Base-by-base conservation (phyloP, 2,329 filamentous ascomycete species). In the Bipolaris gigantea region DNA sequence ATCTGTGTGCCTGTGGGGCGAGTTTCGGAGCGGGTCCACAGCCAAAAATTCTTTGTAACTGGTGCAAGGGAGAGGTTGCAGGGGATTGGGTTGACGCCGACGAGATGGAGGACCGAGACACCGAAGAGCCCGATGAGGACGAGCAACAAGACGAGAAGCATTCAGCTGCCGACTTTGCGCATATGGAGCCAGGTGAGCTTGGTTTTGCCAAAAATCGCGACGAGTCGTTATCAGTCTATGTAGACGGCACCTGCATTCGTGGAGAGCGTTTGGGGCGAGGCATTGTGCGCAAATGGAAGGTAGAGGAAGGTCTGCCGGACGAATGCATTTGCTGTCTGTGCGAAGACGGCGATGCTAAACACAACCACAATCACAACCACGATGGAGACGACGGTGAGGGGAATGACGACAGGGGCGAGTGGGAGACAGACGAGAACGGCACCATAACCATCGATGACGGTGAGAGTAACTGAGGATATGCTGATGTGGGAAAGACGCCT, bases 1-100 rank as follows among this genome's bases (percentile, higher is more conserved):
- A 47, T 18, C 10, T 34, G 11, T 60, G 57, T 43, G 18, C 25
- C 11, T 60, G 57, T 30, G 55, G 51, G 34, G 21, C 23, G 21
- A 15, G 25, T 18, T 38, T 57, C 16, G 19, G 30, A 10, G n/a
- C 33, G 11, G 32, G 44, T 4, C 36, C 27, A 15, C 36, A 23
- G n/a, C 45, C 38, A 21, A 43, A 46, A 18, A 33, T 34, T 11
- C 35, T 57, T 4, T 60, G 57, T 27, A 53, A 48, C 35, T 60
- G 57, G 57, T 60, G 57, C 34, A 40, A 53, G 15, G 57, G 55
- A 36, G 40, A 35, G 10, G 41, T 39, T n/a, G 9, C 38, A 15
- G 35, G 34, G n/a, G 34, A 44, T 18, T 27, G 35, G 13, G 43
- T 42, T 6, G 48, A 50, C 32, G 30, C 5, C 9, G 34, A 55